Evolutionary conservation across 2,329 filamentous ascomycete species (phyloP).

Genomic region (Blastomyces gilchristii): DNA sequence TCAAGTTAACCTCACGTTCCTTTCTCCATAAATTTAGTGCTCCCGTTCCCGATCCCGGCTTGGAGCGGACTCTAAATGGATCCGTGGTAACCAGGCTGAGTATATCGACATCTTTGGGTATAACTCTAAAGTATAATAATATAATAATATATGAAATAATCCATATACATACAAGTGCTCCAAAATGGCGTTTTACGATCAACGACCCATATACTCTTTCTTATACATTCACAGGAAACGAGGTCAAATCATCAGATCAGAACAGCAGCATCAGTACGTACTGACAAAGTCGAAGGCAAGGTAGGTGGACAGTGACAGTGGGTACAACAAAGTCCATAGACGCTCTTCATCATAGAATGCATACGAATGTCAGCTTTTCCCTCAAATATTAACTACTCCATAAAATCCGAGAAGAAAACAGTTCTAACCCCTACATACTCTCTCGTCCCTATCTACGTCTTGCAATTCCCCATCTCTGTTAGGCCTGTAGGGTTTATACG

Average conservation of each 20-base stretch:
- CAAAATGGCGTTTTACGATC: too few species aligned
- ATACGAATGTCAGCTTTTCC: background rate
- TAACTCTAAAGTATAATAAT: background rate
- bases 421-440: background rate
- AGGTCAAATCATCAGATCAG: too few species aligned
- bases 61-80: background rate
- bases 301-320: too few species aligned
- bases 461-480: background rate
- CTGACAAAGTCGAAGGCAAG: too few species aligned
- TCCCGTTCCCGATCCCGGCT: background rate
- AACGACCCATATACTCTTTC: too few species aligned
- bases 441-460: background rate
- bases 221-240: too few species aligned
- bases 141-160: too few species aligned
- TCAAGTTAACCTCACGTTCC: too few species aligned
- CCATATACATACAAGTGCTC: too few species aligned
- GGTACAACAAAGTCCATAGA: background rate
- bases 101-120: background rate
- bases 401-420: background rate
- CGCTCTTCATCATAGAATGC: background rate
- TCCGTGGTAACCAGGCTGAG: background rate
- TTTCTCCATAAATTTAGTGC: background rate
- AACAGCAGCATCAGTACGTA: too few species aligned
- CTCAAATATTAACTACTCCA: background rate
- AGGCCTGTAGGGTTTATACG: too few species aligned